Evolutionary conservation across 116 monocot genomes (phyloP), one percentile per base, ranked within the genome.

Genomic region (Papilionanthe hybrid): DNA sequence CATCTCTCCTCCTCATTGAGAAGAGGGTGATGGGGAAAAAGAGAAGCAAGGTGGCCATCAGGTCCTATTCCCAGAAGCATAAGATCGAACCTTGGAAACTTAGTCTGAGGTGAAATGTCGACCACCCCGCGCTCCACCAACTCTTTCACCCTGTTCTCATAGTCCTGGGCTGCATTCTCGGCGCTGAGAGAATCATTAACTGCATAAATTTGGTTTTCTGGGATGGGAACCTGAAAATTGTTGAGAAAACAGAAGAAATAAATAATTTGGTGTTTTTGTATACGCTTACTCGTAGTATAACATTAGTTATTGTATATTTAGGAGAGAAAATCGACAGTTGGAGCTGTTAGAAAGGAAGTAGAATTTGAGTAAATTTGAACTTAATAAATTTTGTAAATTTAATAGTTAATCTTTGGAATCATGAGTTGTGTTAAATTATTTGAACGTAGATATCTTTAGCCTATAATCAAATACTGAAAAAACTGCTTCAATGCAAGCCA

Each of bases 21-120:
- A 74, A 96, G 89, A 55, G 88, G 91, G 48, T 96, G 96, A 1
- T 84, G 73, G 1, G 96, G 96, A 82, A 96, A 96, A 22, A 96
- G 93, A 10, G 96, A 96, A 57, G 96, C 96, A 72, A 96, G 76
- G 74, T 96, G 96, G n/a, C 96, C 96, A 86, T 96, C 96, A 18
- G 89, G 96, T 44, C 96, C 96, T 88, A 96, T 96, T 72, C 96
- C 96, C 49, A 96, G 78, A 0, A 96, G 86, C 96, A 96, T 93
- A 28, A 96, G 90, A 86, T 96, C 93, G 76, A 96, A 96, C 55
- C 83, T 84, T 41, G 96, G 93, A 57, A 93, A 81, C 58, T 88
- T 90, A 22, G 88, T 82, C 12, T 84, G 20, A 42, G 78, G 13
- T 37, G 84, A 83, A 65, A 86, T 60, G 25, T 82, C 79, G 11